Conservation (phyloP, 2,329 filamentous ascomycete species). For the Neurospora crassa region DNA sequence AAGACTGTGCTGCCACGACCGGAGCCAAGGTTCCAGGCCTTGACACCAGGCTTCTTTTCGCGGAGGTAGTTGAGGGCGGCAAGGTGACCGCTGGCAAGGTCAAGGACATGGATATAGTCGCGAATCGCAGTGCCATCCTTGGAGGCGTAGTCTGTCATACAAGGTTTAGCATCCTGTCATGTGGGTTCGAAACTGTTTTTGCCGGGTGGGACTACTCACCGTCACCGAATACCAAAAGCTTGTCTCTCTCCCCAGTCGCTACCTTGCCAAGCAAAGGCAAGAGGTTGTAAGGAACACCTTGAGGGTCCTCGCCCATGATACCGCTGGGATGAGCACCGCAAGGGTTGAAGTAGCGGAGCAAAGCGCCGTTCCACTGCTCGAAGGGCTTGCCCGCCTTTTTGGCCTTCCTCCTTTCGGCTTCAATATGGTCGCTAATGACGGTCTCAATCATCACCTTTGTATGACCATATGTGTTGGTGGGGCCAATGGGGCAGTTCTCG, state of each 20-base stretch:
- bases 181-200: not conserved
- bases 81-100: constrained; percentile 78
- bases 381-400: constrained; percentile 69
- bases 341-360: constrained; percentile 97
- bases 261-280: constrained; percentile 92
- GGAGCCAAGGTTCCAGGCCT: constrained; percentile 94
- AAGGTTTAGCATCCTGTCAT: not conserved
- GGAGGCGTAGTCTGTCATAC: constrained; percentile 67
- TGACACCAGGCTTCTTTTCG: constrained; percentile 74
- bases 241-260: constrained; percentile 87
- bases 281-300: constrained; percentile 92
- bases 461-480: constrained; percentile 95
- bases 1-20: constrained; percentile 92
- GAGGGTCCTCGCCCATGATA: constrained; percentile 96
- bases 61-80: constrained; percentile 85
- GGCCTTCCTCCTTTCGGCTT: constrained; percentile 73
- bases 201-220: constrained; percentile 46
- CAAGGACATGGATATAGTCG: constrained; percentile 96
- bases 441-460: constrained; percentile 90
- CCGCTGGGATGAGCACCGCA: constrained; percentile 89
- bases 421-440: constrained; percentile 85
- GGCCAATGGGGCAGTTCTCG: constrained; percentile 88
- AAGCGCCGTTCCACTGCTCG: constrained; percentile 83
- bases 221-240: constrained; percentile 88
- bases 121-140: constrained; percentile 89